phyloP scores from a whole-genome alignment of 2,329 filamentous ascomycete species.

The Ustilaginoidea virens region DNA sequence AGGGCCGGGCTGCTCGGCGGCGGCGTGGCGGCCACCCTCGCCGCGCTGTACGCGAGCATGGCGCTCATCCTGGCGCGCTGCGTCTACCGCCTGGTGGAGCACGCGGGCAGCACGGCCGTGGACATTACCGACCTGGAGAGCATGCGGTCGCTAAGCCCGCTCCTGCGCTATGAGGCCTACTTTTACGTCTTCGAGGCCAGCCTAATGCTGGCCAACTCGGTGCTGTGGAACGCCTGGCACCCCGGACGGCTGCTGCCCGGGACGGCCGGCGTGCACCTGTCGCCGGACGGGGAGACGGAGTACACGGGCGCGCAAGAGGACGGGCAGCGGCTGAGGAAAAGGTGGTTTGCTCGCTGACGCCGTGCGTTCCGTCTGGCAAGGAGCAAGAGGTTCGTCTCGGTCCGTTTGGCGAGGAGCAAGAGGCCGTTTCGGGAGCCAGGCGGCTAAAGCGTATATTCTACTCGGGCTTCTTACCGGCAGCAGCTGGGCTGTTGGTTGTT shows the following conservation, averaged over 20 bases:
- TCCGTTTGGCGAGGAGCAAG: slow-evolving; percentile 2
- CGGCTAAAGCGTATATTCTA: too few species aligned
- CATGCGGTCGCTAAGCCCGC: slow-evolving; percentile 16
- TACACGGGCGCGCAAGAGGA: not conserved
- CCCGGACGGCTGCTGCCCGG: slow-evolving; percentile 31
- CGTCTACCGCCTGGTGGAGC: slow-evolving; percentile 34
- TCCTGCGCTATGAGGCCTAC: slow-evolving; percentile 37
- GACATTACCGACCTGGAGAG: slow-evolving; percentile 6
- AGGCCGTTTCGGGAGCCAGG: not conserved
- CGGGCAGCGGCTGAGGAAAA: slow-evolving; percentile 2
- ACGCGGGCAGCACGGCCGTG: slow-evolving; percentile 15
- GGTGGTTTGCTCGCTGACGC: slow-evolving; percentile 3
- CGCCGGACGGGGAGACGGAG: slow-evolving; percentile 23
- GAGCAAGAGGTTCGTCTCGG: not conserved
- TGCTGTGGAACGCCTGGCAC: slow-evolving; percentile 32
- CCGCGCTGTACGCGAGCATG: slow-evolving; percentile 29
- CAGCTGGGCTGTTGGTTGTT: too few species aligned
- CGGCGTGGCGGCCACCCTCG: slow-evolving; percentile 2
- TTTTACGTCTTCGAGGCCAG: slow-evolving; percentile 39
- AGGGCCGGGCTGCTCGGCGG: not conserved
- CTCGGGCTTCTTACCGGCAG: too few species aligned
- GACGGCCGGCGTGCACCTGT: slow-evolving; percentile 30
- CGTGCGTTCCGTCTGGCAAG: slow-evolving; percentile 5
- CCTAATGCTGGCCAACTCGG: slow-evolving; percentile 33
- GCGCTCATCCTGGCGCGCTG: slow-evolving; percentile 33